phyloP scores from a whole-genome alignment of 2,329 filamentous ascomycete genomes.

The Fusarium staphyleae region DNA sequence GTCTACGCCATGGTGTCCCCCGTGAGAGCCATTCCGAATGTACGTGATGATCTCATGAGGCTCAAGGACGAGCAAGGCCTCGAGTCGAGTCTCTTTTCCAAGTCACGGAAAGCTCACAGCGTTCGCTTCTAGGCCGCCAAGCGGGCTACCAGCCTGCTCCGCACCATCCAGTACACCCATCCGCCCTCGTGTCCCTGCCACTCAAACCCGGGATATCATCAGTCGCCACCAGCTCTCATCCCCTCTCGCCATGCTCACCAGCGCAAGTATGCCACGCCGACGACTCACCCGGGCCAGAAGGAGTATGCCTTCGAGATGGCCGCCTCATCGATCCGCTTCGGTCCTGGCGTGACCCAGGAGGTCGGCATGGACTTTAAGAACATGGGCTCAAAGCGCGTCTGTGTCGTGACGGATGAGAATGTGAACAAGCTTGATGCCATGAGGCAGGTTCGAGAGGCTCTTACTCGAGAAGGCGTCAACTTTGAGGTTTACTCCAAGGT shows the following conservation, averaged over 20 bases:
- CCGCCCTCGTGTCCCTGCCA: constrained; percentile 92
- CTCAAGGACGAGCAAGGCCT: neutral
- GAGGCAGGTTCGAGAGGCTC: constrained; percentile 83
- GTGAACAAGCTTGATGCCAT: constrained; percentile 87
- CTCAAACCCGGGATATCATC: constrained; percentile 82
- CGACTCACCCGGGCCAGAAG: constrained; percentile 69
- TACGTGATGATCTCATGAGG: constrained; percentile 32
- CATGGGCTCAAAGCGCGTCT: constrained; percentile 83
- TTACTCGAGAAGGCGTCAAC: constrained; percentile 78
- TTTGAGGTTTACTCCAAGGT: constrained; percentile 84
- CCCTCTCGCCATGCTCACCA: constrained; percentile 51
- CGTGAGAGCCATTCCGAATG: constrained; percentile 47
- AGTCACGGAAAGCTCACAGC: constrained; percentile 1
- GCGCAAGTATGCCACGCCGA: constrained; percentile 74
- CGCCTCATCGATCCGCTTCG: constrained; percentile 91
- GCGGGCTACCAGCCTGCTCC: constrained; percentile 75
- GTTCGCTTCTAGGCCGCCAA: constrained; percentile 58
- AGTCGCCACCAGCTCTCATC: constrained; percentile 65
- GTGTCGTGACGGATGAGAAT: constrained; percentile 88
- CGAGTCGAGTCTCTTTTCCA: neutral
- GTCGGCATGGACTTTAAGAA: constrained; percentile 98
- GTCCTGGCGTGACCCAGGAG: constrained; percentile 90
- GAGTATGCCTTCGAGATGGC: constrained; percentile 99
- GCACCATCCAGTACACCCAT: constrained; percentile 90
- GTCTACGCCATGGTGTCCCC: constrained; percentile 40